A percentile compares a stretch with the other conserved stretches of the same genome.
Conservation (phyloP, 2,329 filamentous ascomycete species). For the Escovopsis weberi region DNA sequence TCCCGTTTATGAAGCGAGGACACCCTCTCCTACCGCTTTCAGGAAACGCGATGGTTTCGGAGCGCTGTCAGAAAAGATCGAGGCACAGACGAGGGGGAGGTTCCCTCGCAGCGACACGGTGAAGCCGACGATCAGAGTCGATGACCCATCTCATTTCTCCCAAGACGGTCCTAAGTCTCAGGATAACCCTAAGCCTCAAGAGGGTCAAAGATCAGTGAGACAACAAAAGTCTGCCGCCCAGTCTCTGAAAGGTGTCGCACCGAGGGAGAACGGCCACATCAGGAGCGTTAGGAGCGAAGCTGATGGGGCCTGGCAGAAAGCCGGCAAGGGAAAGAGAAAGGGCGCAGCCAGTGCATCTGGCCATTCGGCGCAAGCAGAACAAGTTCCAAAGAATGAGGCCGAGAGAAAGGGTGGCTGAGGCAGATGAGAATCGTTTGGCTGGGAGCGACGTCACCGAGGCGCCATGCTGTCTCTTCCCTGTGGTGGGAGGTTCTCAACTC, state of each 20-base stretch:
- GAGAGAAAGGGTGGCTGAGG: slow-evolving; percentile 49
- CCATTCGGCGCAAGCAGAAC: slow-evolving; percentile 29
- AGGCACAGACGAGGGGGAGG: slow-evolving; percentile 8
- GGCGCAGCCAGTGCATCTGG: slow-evolving; percentile 20
- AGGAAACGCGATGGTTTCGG: slow-evolving; percentile 35
- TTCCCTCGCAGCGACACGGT: slow-evolving; percentile 7
- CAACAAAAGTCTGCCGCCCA: slow-evolving; percentile 7
- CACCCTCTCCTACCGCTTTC: slow-evolving; percentile 50
- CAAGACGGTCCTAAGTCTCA: slow-evolving; percentile 5
- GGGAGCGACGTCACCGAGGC: slow-evolving; percentile 1
- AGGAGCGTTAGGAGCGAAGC: slow-evolving; percentile 41
- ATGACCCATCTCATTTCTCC: slow-evolving; percentile 3
- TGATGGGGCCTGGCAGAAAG: slow-evolving; percentile 44
- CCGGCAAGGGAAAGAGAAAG: slow-evolving; percentile 35
- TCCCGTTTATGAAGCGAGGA: slow-evolving; percentile 59
- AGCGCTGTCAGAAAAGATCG: slow-evolving; percentile 3
- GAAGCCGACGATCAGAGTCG: slow-evolving; percentile 6
- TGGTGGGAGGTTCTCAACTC: not conserved
- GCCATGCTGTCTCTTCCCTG: not conserved
- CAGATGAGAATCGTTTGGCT: not conserved
- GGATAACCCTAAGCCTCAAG: slow-evolving; percentile 5
- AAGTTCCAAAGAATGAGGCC: slow-evolving; percentile 40
- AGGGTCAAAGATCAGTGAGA: slow-evolving; percentile 12
- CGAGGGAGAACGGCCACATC: slow-evolving; percentile 37
- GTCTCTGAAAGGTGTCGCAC: slow-evolving; percentile 23